These are phyloP conservation scores for Kodamaea jinghongensis DNA, from an alignment of 805 yeast genomes.

Conservation along the genomic window DNA sequence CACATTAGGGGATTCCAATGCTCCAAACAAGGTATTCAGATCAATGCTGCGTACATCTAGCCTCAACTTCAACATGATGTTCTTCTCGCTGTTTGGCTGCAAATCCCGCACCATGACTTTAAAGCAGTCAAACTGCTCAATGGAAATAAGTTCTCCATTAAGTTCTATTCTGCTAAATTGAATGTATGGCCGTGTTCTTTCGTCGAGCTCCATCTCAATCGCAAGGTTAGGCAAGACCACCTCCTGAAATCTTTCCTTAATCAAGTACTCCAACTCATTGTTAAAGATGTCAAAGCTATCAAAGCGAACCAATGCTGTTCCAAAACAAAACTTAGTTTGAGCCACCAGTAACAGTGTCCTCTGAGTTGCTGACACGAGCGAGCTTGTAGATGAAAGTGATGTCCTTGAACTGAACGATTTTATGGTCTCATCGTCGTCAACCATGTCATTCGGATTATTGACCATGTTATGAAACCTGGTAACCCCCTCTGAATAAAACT, in stretches of 20 bases:
- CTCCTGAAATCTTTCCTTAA: slow-evolving; percentile 14
- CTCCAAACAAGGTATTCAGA: slow-evolving; percentile 3
- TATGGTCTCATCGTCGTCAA: background rate
- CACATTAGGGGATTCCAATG: background rate
- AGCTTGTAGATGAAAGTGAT: background rate
- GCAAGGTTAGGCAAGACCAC: slow-evolving; percentile 23
- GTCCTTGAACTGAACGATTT: background rate
- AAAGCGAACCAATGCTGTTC: slow-evolving; percentile 18
- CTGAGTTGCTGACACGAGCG: background rate
- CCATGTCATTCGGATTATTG: slow-evolving; percentile 11
- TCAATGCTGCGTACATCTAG: slow-evolving; percentile 4
- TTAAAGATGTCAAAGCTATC: slow-evolving; percentile 18
- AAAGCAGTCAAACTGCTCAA: slow-evolving; percentile 9
- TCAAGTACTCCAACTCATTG: slow-evolving; percentile 12
- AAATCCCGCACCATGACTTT: slow-evolving; percentile 15
- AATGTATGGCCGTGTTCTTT: slow-evolving; percentile 14
- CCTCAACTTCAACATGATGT: slow-evolving; percentile 15
- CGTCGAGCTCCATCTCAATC: slow-evolving; percentile 16
- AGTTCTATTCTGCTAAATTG: slow-evolving; percentile 20
- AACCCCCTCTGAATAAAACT: slow-evolving; percentile 15
- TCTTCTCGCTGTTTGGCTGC: slow-evolving; percentile 14
- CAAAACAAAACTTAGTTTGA: slow-evolving; percentile 14
- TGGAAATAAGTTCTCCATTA: slow-evolving; percentile 20
- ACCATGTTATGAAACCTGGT: slow-evolving; percentile 13
- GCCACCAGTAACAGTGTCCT: background rate